These are phyloP conservation scores for Talaromyces sp. DNA, from an alignment of 2,329 filamentous ascomycete genomes.

Conservation along the genomic window DNA sequence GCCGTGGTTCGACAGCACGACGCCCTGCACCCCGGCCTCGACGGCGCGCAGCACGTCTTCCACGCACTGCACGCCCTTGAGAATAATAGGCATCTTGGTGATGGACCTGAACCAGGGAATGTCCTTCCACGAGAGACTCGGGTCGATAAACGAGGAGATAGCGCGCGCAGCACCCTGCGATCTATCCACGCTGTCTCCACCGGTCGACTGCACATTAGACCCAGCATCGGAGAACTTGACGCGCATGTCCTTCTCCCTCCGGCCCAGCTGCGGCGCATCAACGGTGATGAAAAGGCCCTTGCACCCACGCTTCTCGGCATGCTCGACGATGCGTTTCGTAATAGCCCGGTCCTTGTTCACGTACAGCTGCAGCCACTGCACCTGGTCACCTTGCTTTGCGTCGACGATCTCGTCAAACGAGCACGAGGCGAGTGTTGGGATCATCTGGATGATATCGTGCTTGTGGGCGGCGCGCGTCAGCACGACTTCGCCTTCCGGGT, in stretches of 20 bases:
- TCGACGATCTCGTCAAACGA: conserved; percentile 97
- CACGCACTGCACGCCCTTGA: conserved; percentile 94
- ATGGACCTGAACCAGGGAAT: conserved; percentile 88
- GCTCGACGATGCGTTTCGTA: conserved; percentile 82
- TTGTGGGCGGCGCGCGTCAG: conserved; percentile 77
- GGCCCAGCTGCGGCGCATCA: conserved; percentile 89
- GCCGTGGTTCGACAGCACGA: conserved; percentile 94
- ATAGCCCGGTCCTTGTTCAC: conserved; percentile 94
- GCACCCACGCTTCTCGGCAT: conserved; percentile 88
- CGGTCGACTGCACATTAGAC: conserved; percentile 69
- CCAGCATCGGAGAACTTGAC: conserved; percentile 82
- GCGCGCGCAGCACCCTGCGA: conserved; percentile 90
- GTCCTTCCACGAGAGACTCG: conserved; percentile 86
- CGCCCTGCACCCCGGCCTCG: conserved; percentile 75
- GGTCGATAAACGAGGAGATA: conserved; percentile 96
- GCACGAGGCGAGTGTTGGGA: conserved; percentile 92
- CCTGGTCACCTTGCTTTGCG: conserved; percentile 70
- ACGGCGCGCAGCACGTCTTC: conserved; percentile 90
- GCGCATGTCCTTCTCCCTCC: conserved; percentile 97
- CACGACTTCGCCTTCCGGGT: conserved; percentile 89
- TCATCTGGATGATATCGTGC: conserved; percentile 96
- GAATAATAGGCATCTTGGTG: conserved; percentile 88
- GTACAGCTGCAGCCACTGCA: conserved; percentile 96
- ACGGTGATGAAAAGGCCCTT: conserved; percentile 97
- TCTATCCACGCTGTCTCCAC: conserved; percentile 64